Evolutionary conservation across 768 basidiomycete species (phyloP), one percentile per base, ranked within the genome.

Genomic region (Boletus fagicola): DNA sequence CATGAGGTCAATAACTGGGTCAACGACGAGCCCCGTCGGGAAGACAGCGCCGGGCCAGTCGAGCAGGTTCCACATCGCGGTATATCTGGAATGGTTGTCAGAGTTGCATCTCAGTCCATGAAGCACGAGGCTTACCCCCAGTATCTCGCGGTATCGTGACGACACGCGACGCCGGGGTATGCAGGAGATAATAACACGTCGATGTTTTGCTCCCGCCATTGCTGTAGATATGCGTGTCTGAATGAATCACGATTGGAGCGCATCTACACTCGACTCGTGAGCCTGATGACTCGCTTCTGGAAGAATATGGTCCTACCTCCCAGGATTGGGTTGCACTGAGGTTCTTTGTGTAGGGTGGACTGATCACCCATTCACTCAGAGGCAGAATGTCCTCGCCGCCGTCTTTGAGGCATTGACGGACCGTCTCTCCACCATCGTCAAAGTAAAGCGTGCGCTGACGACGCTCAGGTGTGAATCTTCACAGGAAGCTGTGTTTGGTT

Each of bases 11-110:
- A 69, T 5, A 2, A 59, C 33, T 36, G 73, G 63, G 49, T 73
- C 66, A 44, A 57, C 59, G 20, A 57, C 38, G 30, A 73, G 67
- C n/a, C 77, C 77, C 24, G 74, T 76, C 8, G 78, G 80, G 66
- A 80, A 76, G 8, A 78, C 75, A 4, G 71, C 74, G 1, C 73
- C 72, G 0, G 79, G 74, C 51, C 76, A 80, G 63, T 81, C 78
- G 12, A 74, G 63, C 12, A 80, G 61, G 56, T 81, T 81, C 70
- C 74, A 77, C 20, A 76, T 60, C 12, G 68, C 72, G 0, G 78
- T 78, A 53, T 78, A 79, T 10, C 75, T 75, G 31, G 15, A 24
- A 18, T n/a, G 18, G 7, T 20, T 0, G 8, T 54, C 39, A 47
- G 26, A 51, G 3, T 3, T 46, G 35, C 1, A 53, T 18, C 15